Conservation (phyloP, 345 rosid species). For the Heritiera fomes region DNA sequence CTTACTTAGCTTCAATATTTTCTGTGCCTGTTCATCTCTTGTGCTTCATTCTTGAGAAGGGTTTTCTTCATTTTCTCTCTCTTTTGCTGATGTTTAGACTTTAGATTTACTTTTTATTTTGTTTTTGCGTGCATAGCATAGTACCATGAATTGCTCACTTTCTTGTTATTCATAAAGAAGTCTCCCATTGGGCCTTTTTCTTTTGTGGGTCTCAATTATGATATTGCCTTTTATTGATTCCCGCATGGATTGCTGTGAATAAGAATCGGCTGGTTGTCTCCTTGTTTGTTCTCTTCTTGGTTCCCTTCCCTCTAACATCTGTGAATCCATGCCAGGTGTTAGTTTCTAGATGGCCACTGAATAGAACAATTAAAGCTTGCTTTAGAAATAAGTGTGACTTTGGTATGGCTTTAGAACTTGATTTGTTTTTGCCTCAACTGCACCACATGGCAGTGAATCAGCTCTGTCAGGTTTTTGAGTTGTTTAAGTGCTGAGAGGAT, state of each 20-base stretch:
- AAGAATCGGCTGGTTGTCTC: slow-evolving; percentile 66
- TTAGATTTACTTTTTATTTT: background rate
- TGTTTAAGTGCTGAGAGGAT: slow-evolving; percentile 2
- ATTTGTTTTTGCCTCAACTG: slow-evolving; percentile 20
- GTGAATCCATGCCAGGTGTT: slow-evolving; percentile 43
- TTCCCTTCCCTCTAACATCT: slow-evolving; percentile 71
- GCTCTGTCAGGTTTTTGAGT: slow-evolving; percentile 28
- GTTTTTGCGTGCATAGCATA: slow-evolving; percentile 1
- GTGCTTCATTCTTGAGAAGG: slow-evolving; percentile 14
- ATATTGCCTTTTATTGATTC: slow-evolving; percentile 31
- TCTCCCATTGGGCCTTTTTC: slow-evolving; percentile 31
- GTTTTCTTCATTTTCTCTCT: background rate
- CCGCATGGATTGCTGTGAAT: slow-evolving; percentile 46
- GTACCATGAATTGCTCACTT: slow-evolving; percentile 29
- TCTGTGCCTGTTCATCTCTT: slow-evolving; percentile 3
- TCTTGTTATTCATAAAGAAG: slow-evolving; percentile 53
- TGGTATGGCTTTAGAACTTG: slow-evolving; percentile 40
- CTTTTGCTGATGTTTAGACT: background rate
- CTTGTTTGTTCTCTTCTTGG: slow-evolving; percentile 61
- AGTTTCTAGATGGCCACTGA: slow-evolving; percentile 29
- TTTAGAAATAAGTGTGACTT: slow-evolving; percentile 6
- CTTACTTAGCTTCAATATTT: background rate
- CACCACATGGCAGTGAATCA: slow-evolving; percentile 32
- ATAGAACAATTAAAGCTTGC: slow-evolving; percentile 23
- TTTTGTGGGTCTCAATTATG: slow-evolving; percentile 24